Percentiles rank a stretch among this genome's conserved stretches.
These are phyloP conservation scores for Halenospora varia DNA, from an alignment of 495 filamentous ascomycete genomes.

Conservation along the genomic window DNA sequence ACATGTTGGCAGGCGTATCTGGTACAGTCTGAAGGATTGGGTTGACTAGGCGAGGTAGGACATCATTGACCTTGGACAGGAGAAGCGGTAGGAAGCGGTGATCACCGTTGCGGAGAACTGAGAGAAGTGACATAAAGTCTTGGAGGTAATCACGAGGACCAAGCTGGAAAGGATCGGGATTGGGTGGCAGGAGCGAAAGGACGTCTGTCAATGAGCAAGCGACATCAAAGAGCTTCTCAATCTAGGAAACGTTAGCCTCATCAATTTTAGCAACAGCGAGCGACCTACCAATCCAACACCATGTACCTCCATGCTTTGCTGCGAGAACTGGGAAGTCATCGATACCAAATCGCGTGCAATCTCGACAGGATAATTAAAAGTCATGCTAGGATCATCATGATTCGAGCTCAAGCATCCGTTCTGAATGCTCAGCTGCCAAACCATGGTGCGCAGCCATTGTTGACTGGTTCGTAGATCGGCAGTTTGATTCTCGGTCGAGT, in stretches of 20 bases:
- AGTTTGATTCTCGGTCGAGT: conserved; percentile 62
- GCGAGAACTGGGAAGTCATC: conserved; percentile 60
- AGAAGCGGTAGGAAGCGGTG: conserved; percentile 67
- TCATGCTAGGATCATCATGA: conserved; percentile 52
- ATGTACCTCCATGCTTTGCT: conserved; percentile 67
- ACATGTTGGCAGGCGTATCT: conserved; percentile 34
- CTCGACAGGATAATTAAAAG: conserved; percentile 66
- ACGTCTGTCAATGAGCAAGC: conserved; percentile 71
- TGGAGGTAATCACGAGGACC: conserved; percentile 72
- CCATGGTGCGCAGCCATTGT: conserved; percentile 78
- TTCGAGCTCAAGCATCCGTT: conserved; percentile 42
- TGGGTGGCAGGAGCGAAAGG: conserved; percentile 58
- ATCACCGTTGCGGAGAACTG: conserved; percentile 64
- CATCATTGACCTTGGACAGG: conserved; percentile 62
- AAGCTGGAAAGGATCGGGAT: conserved; percentile 54
- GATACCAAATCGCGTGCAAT: conserved; percentile 64
- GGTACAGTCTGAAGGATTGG: conserved; percentile 52
- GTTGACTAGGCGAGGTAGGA: conserved; percentile 54
- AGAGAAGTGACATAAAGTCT: conserved; percentile 61
- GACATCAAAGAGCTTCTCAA: conserved; percentile 76
- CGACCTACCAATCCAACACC: conserved; percentile 63
- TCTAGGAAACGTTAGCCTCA: conserved; percentile 27
- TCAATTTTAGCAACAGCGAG: background rate
- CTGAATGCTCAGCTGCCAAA: conserved; percentile 63
- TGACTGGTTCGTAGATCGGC: conserved; percentile 69